Conservation (phyloP, 2,329 filamentous ascomycete genomes). For the Phyllosticta ampelicida region DNA sequence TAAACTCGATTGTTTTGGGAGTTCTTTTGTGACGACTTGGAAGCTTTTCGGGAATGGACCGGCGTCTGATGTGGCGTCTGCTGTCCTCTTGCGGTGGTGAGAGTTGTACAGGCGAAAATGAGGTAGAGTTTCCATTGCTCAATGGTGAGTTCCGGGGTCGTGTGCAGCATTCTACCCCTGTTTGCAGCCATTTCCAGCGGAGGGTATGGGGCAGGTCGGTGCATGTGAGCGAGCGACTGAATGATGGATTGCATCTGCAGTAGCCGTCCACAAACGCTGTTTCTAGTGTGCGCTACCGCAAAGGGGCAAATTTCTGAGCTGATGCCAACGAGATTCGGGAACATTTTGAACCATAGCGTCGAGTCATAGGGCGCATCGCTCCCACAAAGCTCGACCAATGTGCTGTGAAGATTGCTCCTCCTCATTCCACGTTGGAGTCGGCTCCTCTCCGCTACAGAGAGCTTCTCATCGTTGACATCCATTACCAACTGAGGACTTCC, state of each 20-base stretch:
- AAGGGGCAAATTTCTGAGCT: constrained; percentile 87
- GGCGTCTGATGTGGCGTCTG: constrained; percentile 46
- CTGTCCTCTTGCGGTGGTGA: constrained; percentile 68
- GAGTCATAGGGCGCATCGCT: constrained; percentile 93
- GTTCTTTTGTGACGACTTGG: constrained; percentile 54
- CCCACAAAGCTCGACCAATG: constrained; percentile 84
- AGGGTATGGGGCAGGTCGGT: constrained; percentile 37
- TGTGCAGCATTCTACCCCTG: constrained; percentile 48
- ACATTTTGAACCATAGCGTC: constrained; percentile 95
- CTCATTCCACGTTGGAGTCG: constrained; percentile 82
- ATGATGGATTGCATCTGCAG: constrained; percentile 88
- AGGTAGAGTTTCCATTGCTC: constrained; percentile 98
- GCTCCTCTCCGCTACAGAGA: constrained; percentile 86
- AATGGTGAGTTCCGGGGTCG: constrained; percentile 75
- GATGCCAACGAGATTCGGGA: constrained; percentile 85
- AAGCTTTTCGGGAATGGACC: constrained; percentile 74
- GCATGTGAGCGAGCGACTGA: constrained; percentile 61
- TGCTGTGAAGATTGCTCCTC: constrained; percentile 71
- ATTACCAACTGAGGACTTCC: constrained; percentile 80
- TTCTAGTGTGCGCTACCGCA: constrained; percentile 79
- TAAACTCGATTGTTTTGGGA: constrained; percentile 60
- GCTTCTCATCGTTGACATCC: constrained; percentile 81
- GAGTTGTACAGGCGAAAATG: constrained; percentile 91
- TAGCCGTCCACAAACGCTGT: constrained; percentile 85
- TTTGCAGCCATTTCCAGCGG: constrained; percentile 52